Evolutionary conservation across 2,329 filamentous ascomycete genomes (phyloP).

Genomic region (Raffaelea ambrosiae): DNA sequence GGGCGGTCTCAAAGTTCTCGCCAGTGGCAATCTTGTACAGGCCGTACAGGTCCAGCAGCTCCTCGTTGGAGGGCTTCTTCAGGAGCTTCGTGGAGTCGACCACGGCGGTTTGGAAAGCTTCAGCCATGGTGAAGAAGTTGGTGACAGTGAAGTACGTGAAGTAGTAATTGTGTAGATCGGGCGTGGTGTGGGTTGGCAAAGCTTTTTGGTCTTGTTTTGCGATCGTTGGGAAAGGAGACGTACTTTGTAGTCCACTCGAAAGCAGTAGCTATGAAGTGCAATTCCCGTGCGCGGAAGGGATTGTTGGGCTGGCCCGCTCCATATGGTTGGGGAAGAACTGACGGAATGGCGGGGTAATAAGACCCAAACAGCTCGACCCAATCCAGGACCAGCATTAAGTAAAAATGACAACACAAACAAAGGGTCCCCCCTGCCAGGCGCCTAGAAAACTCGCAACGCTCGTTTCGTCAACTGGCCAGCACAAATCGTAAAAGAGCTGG

Average conservation of each 20-base stretch:
- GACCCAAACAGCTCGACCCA: too few species aligned
- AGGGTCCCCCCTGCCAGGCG: too few species aligned
- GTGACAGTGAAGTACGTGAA: not conserved
- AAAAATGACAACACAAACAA: too few species aligned
- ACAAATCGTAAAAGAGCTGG: too few species aligned
- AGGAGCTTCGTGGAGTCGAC: constrained; percentile 60
- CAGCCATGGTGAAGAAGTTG: constrained; percentile 22
- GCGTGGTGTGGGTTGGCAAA: not conserved
- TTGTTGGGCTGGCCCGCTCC: too few species aligned
- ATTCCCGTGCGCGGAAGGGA: too few species aligned
- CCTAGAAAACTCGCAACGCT: too few species aligned
- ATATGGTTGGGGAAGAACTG: not conserved
- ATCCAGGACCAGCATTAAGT: too few species aligned
- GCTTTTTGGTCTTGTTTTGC: not conserved
- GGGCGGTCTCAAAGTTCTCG: constrained; percentile 48
- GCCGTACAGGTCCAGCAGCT: constrained; percentile 55
- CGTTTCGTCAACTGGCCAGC: too few species aligned
- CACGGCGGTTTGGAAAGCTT: constrained; percentile 48
- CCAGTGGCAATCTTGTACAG: constrained; percentile 51
- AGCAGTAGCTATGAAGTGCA: too few species aligned
- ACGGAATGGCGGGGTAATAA: not conserved
- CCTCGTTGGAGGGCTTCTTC: constrained; percentile 53
- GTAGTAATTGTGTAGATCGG: not conserved
- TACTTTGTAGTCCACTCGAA: too few species aligned
- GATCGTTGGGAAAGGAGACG: not conserved